Percentiles rank a stretch among this genome's conserved stretches.
Conservation (phyloP, 2,329 filamentous ascomycete genomes). For the Cladosporium austrohemisphaericum region DNA sequence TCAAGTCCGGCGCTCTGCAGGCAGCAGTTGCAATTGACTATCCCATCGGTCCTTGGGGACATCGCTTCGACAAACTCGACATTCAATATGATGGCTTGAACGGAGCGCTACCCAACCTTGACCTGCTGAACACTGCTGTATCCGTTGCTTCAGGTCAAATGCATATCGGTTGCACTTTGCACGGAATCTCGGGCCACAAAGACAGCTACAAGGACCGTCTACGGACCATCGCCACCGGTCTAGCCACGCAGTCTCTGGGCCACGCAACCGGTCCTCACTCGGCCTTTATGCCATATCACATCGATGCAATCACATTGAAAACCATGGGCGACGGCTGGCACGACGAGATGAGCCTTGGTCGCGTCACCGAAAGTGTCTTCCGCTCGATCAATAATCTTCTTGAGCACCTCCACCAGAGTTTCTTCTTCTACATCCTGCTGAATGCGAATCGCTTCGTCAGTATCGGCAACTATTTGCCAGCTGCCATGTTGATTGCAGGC, state of each 20-base stretch:
- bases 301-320: slow-evolving; percentile 91
- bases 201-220: slow-evolving; percentile 78
- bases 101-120: slow-evolving; percentile 89
- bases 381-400: slow-evolving; percentile 93
- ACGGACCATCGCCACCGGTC: slow-evolving; percentile 83
- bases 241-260: slow-evolving; percentile 87
- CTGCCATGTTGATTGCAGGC: slow-evolving; percentile 92
- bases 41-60: slow-evolving; percentile 63
- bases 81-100: slow-evolving; percentile 95
- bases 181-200: slow-evolving; percentile 76
- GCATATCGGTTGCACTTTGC: slow-evolving; percentile 78
- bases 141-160: slow-evolving; percentile 86
- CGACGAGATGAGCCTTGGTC: slow-evolving; percentile 93
- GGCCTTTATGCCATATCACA: slow-evolving; percentile 94
- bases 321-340: slow-evolving; percentile 91
- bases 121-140: slow-evolving; percentile 91
- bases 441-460: slow-evolving; percentile 90
- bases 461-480: slow-evolving; percentile 94
- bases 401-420: slow-evolving; percentile 96
- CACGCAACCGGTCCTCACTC: slow-evolving; percentile 88
- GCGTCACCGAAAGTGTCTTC: slow-evolving; percentile 85
- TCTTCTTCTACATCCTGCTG: slow-evolving; percentile 98
- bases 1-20: slow-evolving; percentile 92
- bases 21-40: slow-evolving; percentile 93
- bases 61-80: slow-evolving; percentile 81